A percentile compares a stretch with the other conserved stretches of the same genome.
These are phyloP conservation scores for Golubevia sp. DNA, from an alignment of 1,284 basidiomycete species.

Conservation along the genomic window DNA sequence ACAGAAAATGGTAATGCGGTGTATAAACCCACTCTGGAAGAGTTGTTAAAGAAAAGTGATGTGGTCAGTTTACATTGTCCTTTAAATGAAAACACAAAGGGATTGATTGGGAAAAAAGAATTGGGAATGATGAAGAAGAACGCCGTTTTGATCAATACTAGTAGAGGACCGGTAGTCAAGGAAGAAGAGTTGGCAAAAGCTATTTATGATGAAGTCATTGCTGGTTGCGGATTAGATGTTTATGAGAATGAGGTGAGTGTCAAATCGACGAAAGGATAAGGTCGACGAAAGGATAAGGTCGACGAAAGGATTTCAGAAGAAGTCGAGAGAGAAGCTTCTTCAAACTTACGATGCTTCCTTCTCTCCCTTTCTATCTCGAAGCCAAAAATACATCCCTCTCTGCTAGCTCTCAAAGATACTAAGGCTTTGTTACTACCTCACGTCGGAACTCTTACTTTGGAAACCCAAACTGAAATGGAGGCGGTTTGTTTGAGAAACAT, in stretches of 20 bases:
- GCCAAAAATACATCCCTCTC: slow-evolving; percentile 29
- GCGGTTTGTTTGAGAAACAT: slow-evolving; percentile 56
- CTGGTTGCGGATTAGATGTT: slow-evolving; percentile 46
- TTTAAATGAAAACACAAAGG: slow-evolving; percentile 61
- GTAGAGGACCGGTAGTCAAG: slow-evolving; percentile 64
- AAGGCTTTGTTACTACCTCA: slow-evolving; percentile 43
- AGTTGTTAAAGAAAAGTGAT: slow-evolving; percentile 62
- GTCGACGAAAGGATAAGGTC: too few relatives aligned
- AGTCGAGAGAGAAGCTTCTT: too few relatives aligned
- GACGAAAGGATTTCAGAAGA: too few relatives aligned
- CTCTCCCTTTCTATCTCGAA: slow-evolving; percentile 2
- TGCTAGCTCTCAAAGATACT: slow-evolving; percentile 24
- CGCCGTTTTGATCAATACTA: slow-evolving; percentile 65
- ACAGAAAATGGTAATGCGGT: slow-evolving; percentile 30
- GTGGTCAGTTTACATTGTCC: slow-evolving; percentile 66
- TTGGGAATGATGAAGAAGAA: slow-evolving; percentile 61
- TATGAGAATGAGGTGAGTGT: slow-evolving; percentile 23
- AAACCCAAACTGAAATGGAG: slow-evolving; percentile 62
- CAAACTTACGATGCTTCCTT: background rate
- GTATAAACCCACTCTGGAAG: slow-evolving; percentile 54
- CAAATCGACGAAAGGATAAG: too few relatives aligned
- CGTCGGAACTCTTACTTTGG: slow-evolving; percentile 52
- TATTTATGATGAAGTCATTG: slow-evolving; percentile 33
- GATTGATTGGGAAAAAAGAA: slow-evolving; percentile 62
- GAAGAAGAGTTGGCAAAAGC: slow-evolving; percentile 54